Evolutionary conservation across 306 rosid genomes (phyloP).

Genomic region (Trifolium subterraneum): DNA sequence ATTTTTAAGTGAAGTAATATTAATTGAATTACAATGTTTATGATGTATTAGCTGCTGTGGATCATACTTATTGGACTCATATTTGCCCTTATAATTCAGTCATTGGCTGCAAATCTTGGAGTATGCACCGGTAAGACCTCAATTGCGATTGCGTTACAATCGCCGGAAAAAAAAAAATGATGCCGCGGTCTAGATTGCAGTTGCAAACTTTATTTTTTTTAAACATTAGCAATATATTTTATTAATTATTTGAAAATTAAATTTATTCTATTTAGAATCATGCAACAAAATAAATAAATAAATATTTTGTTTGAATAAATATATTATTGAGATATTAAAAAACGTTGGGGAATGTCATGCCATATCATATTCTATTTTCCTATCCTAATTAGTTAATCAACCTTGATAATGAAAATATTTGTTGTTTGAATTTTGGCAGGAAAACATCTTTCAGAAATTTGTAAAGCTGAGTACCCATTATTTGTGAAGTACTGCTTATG

Average conservation of each 20-base stretch:
- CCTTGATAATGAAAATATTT: no score
- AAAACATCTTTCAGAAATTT: constrained; percentile 83
- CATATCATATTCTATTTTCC: no score
- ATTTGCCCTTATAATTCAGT: constrained; percentile 87
- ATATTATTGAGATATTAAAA: no score
- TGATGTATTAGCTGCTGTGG: constrained; percentile 69
- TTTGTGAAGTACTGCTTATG: constrained; percentile 73
- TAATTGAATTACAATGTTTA: constrained; percentile 6
- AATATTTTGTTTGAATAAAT: no score
- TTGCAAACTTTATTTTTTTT: no score
- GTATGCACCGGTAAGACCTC: constrained; percentile 66
- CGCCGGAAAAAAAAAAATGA: not conserved
- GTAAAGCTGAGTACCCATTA: constrained; percentile 79
- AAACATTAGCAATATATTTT: no score
- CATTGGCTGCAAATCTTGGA: constrained; percentile 91
- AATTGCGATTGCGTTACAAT: no score
- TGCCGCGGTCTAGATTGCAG: not conserved
- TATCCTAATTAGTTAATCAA: no score
- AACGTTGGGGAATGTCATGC: no score
- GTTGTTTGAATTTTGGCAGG: constrained; percentile 50
- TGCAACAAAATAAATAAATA: no score
- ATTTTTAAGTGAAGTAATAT: not conserved
- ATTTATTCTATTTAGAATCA: not conserved
- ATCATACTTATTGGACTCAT: constrained; percentile 76
- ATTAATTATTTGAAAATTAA: not conserved